phyloP scores from a whole-genome alignment of 2,329 filamentous ascomycete genomes.

The Neocucurbitaria cava region DNA sequence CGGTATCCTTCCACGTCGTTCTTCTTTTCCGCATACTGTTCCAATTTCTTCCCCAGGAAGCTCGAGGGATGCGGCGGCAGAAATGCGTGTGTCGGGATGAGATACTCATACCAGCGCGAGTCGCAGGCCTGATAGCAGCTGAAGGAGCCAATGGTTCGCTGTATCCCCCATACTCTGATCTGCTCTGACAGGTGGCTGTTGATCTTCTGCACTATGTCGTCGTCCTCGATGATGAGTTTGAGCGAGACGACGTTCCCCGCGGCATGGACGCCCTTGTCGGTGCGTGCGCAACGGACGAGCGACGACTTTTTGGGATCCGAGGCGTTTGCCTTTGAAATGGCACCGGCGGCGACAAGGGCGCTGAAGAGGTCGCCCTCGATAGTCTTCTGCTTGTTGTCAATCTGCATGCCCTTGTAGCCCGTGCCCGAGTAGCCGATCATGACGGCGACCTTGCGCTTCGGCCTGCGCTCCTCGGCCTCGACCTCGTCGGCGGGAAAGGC shows the following conservation, averaged over 20 bases:
- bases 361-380: constrained; percentile 96
- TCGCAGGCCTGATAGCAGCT: constrained; percentile 96
- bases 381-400: constrained; percentile 78
- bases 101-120: constrained; percentile 95
- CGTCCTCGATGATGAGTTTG: constrained; percentile 94
- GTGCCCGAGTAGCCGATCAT: constrained; percentile 95
- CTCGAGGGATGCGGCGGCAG: constrained; percentile 90
- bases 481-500: constrained; percentile 81
- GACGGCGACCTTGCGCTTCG: constrained; percentile 96
- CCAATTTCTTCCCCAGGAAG: constrained; percentile 82
- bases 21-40: constrained; percentile 76
- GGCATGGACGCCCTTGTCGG: constrained; percentile 96
- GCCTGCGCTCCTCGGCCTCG: constrained; percentile 81
- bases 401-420: constrained; percentile 97
- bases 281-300: constrained; percentile 90
- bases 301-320: constrained; percentile 97
- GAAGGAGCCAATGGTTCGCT: constrained; percentile 87
- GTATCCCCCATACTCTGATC: constrained; percentile 94
- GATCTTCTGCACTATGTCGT: constrained; percentile 87
- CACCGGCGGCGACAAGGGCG: constrained; percentile 87
- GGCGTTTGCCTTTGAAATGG: constrained; percentile 96
- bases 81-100: constrained; percentile 92
- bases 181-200: constrained; percentile 84
- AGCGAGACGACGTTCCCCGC: constrained; percentile 94
- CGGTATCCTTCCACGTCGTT: constrained; percentile 73